These are phyloP conservation scores for Cryptococcus neoformans DNA, from an alignment of 1,284 basidiomycete genomes.

Conservation along the genomic window DNA sequence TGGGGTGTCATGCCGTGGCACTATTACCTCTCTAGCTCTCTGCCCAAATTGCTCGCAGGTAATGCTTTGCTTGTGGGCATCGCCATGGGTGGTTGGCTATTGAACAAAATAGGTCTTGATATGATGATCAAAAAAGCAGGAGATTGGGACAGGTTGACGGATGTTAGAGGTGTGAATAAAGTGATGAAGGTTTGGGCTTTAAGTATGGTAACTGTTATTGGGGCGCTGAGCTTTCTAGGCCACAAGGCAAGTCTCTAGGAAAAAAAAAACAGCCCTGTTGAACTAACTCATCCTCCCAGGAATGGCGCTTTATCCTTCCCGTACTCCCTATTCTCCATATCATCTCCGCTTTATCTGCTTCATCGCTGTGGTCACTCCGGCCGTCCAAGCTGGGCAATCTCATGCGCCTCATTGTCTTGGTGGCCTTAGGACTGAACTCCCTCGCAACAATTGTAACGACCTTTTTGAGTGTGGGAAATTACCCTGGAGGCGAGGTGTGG, in stretches of 20 bases:
- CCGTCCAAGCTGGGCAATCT: conserved; percentile 12
- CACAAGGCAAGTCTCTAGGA: conserved; percentile 57
- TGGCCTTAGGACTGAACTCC: conserved; percentile 55
- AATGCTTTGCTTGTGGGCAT: conserved; percentile 58
- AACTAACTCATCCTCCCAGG: conserved; percentile 37
- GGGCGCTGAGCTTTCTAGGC: conserved; percentile 67
- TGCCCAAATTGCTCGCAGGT: conserved; percentile 76
- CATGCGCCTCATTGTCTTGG: conserved; percentile 47
- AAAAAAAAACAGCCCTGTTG: conserved; percentile 1
- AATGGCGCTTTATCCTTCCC: conserved; percentile 95
- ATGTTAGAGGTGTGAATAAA: conserved; percentile 1
- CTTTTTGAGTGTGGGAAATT: conserved; percentile 68
- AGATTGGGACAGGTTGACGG: background rate
- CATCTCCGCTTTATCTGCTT: conserved; percentile 63
- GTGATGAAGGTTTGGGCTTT: conserved; percentile 30
- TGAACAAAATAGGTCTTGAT: background rate
- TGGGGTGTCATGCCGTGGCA: conserved; percentile 84
- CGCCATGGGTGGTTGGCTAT: background rate
- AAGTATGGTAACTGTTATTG: conserved; percentile 60
- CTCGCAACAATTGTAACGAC: conserved; percentile 57
- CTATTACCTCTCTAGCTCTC: conserved; percentile 65
- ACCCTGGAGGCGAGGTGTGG: conserved; percentile 84
- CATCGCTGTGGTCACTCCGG: conserved; percentile 13
- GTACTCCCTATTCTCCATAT: conserved; percentile 78
- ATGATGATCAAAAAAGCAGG: background rate